A percentile compares a stretch with the other conserved stretches of the same genome.
phyloP scores from a whole-genome alignment of 1,284 basidiomycete genomes.

The Sparassis latifolia region DNA sequence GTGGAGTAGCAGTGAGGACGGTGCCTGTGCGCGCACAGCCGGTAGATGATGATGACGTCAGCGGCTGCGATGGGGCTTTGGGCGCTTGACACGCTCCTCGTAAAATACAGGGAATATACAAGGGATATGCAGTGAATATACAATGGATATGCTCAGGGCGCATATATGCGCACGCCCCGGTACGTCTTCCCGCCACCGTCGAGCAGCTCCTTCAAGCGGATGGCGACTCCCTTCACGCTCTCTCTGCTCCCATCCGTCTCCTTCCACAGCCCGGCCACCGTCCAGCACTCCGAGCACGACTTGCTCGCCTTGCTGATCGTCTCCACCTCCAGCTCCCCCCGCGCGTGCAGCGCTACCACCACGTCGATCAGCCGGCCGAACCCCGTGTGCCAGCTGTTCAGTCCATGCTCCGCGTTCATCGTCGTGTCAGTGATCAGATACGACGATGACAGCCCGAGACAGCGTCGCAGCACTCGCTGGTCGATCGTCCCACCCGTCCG shows the following conservation, averaged over 20 bases:
- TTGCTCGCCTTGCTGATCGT: constrained; percentile 66
- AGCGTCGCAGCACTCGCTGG: constrained; percentile 56
- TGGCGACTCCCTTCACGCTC: constrained; percentile 51
- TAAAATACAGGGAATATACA: no score
- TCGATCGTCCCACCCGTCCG: constrained; percentile 42
- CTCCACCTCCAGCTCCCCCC: constrained; percentile 59
- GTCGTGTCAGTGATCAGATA: constrained; percentile 69
- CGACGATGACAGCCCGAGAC: constrained; percentile 63
- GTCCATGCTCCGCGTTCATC: constrained; percentile 50
- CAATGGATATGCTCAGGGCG: constrained; percentile 30
- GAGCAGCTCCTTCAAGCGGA: constrained; percentile 55
- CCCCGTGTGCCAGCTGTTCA: constrained; percentile 56
- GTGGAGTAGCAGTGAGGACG: neutral
- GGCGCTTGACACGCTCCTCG: no score
- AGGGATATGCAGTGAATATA: neutral
- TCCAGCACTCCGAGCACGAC: constrained; percentile 81
- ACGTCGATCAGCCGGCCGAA: constrained; percentile 65
- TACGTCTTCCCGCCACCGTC: constrained; percentile 66
- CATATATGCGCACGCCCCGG: constrained; percentile 55
- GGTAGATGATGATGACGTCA: no score
- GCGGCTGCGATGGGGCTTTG: no score
- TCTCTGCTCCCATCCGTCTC: constrained; percentile 56
- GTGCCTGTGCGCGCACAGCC: no score
- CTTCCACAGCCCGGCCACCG: constrained; percentile 57
- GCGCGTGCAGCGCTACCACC: constrained; percentile 56